Evolutionary conservation across 2,329 filamentous ascomycete species (phyloP).

Genomic region (Penicillium concentricum): DNA sequence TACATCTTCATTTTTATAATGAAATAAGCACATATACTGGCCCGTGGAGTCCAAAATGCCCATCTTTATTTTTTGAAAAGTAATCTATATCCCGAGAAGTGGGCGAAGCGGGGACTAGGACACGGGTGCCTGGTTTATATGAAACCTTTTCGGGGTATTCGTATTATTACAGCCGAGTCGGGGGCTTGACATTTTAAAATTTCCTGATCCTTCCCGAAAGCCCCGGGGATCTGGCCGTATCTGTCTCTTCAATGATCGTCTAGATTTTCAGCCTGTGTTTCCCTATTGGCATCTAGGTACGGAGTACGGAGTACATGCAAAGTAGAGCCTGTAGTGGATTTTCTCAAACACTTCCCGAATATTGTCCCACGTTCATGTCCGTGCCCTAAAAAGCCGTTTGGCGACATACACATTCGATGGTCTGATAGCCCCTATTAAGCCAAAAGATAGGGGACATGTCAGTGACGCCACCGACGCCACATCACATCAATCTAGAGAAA

Average conservation of each 20-base stretch:
- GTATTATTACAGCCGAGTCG: slow-evolving; percentile 2
- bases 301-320: background rate
- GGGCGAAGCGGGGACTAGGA: background rate
- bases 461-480: background rate
- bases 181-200: background rate
- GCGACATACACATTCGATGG: background rate
- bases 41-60: background rate
- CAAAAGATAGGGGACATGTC: background rate
- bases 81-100: slow-evolving; percentile 4
- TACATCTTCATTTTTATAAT: background rate
- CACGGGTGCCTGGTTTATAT: slow-evolving; percentile 1
- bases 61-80: background rate
- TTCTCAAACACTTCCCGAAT: background rate
- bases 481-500: background rate
- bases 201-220: background rate
- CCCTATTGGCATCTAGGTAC: background rate
- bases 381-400: background rate
- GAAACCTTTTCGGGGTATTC: slow-evolving; percentile 1
- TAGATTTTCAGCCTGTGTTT: background rate
- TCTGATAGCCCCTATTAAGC: background rate
- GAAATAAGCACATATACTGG: background rate
- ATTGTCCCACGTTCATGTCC: background rate
- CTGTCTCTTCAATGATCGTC: background rate
- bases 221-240: background rate
- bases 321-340: background rate